phyloP scores from a whole-genome alignment of 441 rosid genomes.

The Theobroma grandiflorum region DNA sequence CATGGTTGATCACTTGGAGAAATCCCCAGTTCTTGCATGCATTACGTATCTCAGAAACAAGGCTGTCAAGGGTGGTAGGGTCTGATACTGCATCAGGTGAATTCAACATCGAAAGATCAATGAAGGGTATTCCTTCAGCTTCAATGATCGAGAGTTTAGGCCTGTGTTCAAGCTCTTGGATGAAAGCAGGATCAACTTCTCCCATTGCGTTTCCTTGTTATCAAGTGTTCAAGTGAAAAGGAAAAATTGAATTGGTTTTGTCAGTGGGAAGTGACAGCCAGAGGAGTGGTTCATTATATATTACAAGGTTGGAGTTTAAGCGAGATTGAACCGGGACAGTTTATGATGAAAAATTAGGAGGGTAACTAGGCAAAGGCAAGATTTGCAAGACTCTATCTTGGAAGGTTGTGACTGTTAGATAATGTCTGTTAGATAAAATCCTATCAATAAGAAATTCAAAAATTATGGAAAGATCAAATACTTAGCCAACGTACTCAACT shows the following conservation, averaged over 20 bases:
- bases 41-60: slow-evolving; percentile 46
- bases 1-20: slow-evolving; percentile 74
- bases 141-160: slow-evolving; percentile 41
- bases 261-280: not conserved
- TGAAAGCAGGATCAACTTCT: slow-evolving; percentile 57
- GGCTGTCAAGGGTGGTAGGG: slow-evolving; percentile 21
- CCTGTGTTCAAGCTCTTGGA: slow-evolving; percentile 66
- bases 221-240: not conserved
- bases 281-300: not conserved
- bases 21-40: slow-evolving; percentile 82
- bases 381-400: not conserved
- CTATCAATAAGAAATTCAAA: no score
- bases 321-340: not conserved
- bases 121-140: slow-evolving; percentile 62
- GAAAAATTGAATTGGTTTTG: not conserved
- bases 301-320: not conserved
- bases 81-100: slow-evolving; percentile 14
- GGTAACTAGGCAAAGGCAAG: not conserved
- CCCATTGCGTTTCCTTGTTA: slow-evolving; percentile 44
- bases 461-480: no score
- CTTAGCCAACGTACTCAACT: no score
- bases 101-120: slow-evolving; percentile 54
- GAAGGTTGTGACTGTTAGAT: not conserved
- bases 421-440: no score
- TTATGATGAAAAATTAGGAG: not conserved